Conservation (phyloP, 1,139 yeast genomes). For the Debaryomyces subglobosus region DNA sequence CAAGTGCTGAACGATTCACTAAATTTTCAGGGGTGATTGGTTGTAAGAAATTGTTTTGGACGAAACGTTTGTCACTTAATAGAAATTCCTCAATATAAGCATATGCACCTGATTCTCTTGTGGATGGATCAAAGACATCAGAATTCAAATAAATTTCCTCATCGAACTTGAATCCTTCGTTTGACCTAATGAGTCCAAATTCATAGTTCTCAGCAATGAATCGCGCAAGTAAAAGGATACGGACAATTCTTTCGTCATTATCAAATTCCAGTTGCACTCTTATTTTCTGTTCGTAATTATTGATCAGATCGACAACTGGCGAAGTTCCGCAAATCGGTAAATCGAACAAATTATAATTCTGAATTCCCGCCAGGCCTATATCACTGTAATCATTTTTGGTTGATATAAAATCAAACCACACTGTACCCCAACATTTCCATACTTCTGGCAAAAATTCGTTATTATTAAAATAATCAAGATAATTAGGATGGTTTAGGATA, state of each 20-base stretch:
- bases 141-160: slow-evolving; percentile 29
- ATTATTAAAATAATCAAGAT: slow-evolving; percentile 47
- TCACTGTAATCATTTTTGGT: slow-evolving; percentile 55
- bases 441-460: slow-evolving; percentile 72
- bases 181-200: slow-evolving; percentile 56
- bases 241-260: slow-evolving; percentile 47
- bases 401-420: slow-evolving; percentile 68
- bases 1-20: slow-evolving; percentile 10
- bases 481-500: slow-evolving; percentile 32
- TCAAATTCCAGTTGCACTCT: slow-evolving; percentile 11
- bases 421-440: slow-evolving; percentile 84
- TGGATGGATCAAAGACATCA: slow-evolving; percentile 18
- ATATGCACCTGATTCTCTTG: slow-evolving; percentile 25
- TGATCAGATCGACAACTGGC: slow-evolving; percentile 31
- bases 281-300: slow-evolving; percentile 23
- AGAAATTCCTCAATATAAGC: slow-evolving; percentile 39
- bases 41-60: slow-evolving; percentile 45
- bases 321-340: slow-evolving; percentile 66
- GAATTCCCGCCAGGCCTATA: slow-evolving; percentile 59
- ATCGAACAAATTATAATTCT: slow-evolving; percentile 58
- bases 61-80: slow-evolving; percentile 46
- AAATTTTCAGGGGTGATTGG: slow-evolving; percentile 35
- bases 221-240: slow-evolving; percentile 54
- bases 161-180: slow-evolving; percentile 48
- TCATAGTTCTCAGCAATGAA: slow-evolving; percentile 52